Percentiles rank a stretch among this genome's conserved stretches.
phyloP scores from a whole-genome alignment of 208 protist genomes.

The Trypanosoma boissoni region DNA sequence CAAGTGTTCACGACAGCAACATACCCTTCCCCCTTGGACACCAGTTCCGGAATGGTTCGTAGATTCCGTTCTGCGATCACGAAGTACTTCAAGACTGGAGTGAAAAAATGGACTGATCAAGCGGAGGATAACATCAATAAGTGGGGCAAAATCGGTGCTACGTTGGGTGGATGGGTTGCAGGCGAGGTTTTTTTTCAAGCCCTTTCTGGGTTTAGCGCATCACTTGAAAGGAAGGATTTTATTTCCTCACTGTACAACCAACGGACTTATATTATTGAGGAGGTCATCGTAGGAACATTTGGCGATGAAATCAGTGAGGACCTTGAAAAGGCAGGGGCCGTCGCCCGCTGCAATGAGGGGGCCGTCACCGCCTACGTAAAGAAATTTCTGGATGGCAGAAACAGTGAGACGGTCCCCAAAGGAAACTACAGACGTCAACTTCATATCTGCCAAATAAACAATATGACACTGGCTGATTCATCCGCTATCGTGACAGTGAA shows the following conservation, averaged over 20 bases:
- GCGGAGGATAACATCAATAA: too few species aligned
- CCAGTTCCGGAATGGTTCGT: conserved; percentile 7
- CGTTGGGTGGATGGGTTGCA: conserved; percentile 25
- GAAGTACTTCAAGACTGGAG: conserved; percentile 21
- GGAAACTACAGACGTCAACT: too few species aligned
- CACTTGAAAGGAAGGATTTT: conserved; percentile 5
- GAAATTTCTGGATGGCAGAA: background rate
- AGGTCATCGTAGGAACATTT: conserved; percentile 27
- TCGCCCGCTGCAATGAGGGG: conserved; percentile 21
- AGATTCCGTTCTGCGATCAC: conserved; percentile 22
- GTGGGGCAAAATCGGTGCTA: too few species aligned
- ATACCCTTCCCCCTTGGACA: conserved; percentile 23
- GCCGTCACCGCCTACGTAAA: conserved; percentile 17
- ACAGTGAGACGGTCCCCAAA: background rate
- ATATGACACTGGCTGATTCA: too few species aligned
- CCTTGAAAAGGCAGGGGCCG: background rate
- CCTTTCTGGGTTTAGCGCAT: background rate
- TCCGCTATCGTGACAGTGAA: too few species aligned
- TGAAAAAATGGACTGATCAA: too few species aligned
- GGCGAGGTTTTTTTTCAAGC: conserved; percentile 12
- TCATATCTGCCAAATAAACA: too few species aligned
- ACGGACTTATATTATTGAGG: conserved; percentile 22
- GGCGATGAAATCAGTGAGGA: conserved; percentile 14
- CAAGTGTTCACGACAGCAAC: conserved; percentile 24
- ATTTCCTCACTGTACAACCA: conserved; percentile 23